Base-by-base conservation (phyloP, 768 basidiomycete genomes). In the Pleurotus cornucopiae region DNA sequence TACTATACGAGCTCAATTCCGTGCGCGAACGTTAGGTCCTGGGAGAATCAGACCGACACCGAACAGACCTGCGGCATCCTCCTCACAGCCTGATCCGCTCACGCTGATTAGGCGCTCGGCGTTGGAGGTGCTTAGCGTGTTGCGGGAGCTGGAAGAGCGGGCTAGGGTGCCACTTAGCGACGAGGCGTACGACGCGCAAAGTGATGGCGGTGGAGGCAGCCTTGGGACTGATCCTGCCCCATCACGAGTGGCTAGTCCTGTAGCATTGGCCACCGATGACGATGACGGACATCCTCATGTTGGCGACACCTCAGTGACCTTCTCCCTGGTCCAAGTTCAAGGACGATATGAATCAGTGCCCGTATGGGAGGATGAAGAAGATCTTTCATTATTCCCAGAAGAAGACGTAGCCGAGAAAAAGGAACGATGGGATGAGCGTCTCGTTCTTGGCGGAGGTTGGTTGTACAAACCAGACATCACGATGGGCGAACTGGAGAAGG, bases 371-470 rank as follows among this genome's bases (percentile, higher is more conserved):
- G 87, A 90, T 58, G 86, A 87, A 49, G 77, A 82, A 12, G 80
- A 69, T 34, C 62, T 67, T 39, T 69, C 79, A 37, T 66, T 73
- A 58, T 64, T 60, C n/a, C 64, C 71, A 11, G 67, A 74, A 3
- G 23, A 23, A 34, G 70, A 78, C 44, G 76, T 75, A 58, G 79
- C 80, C 58, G 80, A 83, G 63, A 86, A 85, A 67, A 77, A 79
- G 40, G 87, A 89, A 59, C 73, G 77, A 14, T 94, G 91, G 91
- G 91, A 93, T 63, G 88, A 92, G 64, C 76, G 84, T 37, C 77
- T 94, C 9, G 85, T 91, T 0, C 74, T 93, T 11, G 88, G 88
- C 21, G 85, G 86, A 25, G 91, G 91, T 4, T 93, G 91, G 89
- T 64, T 93, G 54, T 94, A 94, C 65, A 77, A 71, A 56, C 86